Conservation (phyloP, 192 early-diverging fungal genomes). For the Backusella tuberculispora region DNA sequence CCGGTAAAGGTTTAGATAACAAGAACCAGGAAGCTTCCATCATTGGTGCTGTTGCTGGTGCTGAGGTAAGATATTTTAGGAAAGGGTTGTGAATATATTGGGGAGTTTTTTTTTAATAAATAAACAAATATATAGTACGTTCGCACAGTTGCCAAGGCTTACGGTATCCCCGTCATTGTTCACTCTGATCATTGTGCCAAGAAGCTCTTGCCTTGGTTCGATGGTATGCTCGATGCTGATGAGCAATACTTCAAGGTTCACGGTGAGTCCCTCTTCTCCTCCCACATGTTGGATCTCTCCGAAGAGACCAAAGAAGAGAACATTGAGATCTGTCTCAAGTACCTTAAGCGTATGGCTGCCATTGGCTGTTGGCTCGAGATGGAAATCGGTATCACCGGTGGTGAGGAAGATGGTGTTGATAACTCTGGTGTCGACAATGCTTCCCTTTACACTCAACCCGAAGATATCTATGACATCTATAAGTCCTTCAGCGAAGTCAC, state of each 20-base stretch:
- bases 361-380: constrained; percentile 86
- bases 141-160: constrained; percentile 40
- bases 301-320: constrained; percentile 95
- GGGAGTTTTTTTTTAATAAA: background rate
- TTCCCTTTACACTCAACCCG: constrained; percentile 91
- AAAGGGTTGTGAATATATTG: background rate
- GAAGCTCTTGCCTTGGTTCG: constrained; percentile 97
- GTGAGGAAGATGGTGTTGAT: constrained; percentile 98
- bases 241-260: constrained; percentile 93
- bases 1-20: constrained; percentile 93
- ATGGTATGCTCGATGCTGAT: constrained; percentile 90
- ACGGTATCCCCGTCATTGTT: constrained; percentile 63
- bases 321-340: constrained; percentile 88
- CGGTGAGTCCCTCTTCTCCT: constrained; percentile 94
- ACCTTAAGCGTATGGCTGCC: constrained; percentile 89
- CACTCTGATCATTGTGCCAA: constrained; percentile 98
- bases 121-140: constrained; percentile 27
- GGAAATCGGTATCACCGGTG: constrained; percentile 86
- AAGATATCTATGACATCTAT: constrained; percentile 96
- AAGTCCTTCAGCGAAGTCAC: constrained; percentile 84
- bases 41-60: constrained; percentile 89
- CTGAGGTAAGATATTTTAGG: constrained; percentile 48
- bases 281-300: constrained; percentile 98
- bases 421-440: constrained; percentile 91
- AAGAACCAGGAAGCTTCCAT: constrained; percentile 88